Evolutionary conservation across 2,329 filamentous ascomycete species (phyloP).

Genomic region (Calonectria hongkongensis): DNA sequence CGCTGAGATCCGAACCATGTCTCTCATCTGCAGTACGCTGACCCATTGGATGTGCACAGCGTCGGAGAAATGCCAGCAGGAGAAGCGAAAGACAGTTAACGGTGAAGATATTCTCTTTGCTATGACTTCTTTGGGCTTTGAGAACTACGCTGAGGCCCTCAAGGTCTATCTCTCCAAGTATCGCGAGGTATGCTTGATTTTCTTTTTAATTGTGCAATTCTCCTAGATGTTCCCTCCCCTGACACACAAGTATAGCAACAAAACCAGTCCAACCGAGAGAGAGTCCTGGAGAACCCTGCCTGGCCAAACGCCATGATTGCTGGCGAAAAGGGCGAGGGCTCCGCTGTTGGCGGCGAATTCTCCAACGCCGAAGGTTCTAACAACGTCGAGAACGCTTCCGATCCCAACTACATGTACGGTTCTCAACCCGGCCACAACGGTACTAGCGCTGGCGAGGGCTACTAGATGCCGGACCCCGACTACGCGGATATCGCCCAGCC

Average conservation of each 20-base stretch:
- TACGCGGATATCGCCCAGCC: background rate
- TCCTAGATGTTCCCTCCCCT: conserved; percentile 35
- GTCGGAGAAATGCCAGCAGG: conserved; percentile 99
- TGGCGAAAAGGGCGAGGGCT: conserved; percentile 58
- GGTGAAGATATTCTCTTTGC: conserved; percentile 99
- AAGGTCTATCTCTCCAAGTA: conserved; percentile 99
- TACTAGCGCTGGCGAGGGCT: conserved; percentile 70
- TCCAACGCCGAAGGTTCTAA: conserved; percentile 64
- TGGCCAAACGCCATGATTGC: conserved; percentile 59
- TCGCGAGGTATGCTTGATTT: conserved; percentile 84
- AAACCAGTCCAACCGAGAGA: conserved; percentile 64
- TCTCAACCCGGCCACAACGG: conserved; percentile 76
- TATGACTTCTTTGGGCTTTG: conserved; percentile 98
- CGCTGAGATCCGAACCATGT: conserved; percentile 42
- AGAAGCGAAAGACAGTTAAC: conserved; percentile 99
- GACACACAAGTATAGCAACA: conserved; percentile 59
- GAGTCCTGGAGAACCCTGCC: conserved; percentile 59
- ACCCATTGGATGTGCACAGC: conserved; percentile 71
- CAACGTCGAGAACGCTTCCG: conserved; percentile 63
- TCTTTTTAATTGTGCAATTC: background rate
- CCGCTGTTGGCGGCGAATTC: conserved; percentile 61
- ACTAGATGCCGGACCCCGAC: conserved; percentile 59
- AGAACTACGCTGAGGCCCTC: conserved; percentile 98
- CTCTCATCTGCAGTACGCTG: conserved; percentile 47
- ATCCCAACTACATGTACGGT: conserved; percentile 71